Evolutionary conservation across 163 green algal genomes (phyloP), one percentile per base, ranked within the genome.

Genomic region (Prototheca stagnorum): DNA sequence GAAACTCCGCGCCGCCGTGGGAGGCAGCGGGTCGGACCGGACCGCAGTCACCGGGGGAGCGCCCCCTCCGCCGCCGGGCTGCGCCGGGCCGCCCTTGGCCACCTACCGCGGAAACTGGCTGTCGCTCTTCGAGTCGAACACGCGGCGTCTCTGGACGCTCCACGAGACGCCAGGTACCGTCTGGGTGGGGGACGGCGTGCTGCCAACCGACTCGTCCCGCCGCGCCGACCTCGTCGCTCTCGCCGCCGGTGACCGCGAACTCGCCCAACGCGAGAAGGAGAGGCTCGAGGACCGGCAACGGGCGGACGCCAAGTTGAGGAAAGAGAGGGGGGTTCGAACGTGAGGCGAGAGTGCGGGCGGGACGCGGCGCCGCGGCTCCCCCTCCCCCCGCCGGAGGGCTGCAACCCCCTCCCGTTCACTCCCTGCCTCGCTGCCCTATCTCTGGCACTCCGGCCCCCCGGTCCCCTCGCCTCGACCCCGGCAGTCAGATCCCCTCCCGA

Each of bases 81-180:
- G n/a, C n/a, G n/a, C n/a, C n/a, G n/a, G n/a, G n/a, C n/a, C n/a
- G n/a, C 40, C 40, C 17, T 12, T 76, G 23, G 53, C 50, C 19
- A 33, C n/a, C 17, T 66, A 56, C 44, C 37, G 19, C 17, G 80
- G 80, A 53, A 82, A 80, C 62, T 91, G 80, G 80, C 71, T 91
- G 26, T 76, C 65, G 2, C 68, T 85, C 50, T 39, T 87, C 17
- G 72, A 84, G 51, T 75, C 77, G 45, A 69, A 77, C 35, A 54
- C 60, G 3, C 26, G 57, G 14, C 59, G 80, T 56, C 74, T 55
- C 49, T 89, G 77, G 79, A 82, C 68, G 11, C 47, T 84, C 12
- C 27, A 22, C 1, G 60, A 69, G 20, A 56, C 66, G 22, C 9
- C 49, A 15, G 46, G 49, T 0, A 43, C 67, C 36, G 36, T 25